Evolutionary conservation across 139 green algal species (phyloP), one percentile per base, ranked within the genome.

Genomic region (Micromonas pusilla): DNA sequence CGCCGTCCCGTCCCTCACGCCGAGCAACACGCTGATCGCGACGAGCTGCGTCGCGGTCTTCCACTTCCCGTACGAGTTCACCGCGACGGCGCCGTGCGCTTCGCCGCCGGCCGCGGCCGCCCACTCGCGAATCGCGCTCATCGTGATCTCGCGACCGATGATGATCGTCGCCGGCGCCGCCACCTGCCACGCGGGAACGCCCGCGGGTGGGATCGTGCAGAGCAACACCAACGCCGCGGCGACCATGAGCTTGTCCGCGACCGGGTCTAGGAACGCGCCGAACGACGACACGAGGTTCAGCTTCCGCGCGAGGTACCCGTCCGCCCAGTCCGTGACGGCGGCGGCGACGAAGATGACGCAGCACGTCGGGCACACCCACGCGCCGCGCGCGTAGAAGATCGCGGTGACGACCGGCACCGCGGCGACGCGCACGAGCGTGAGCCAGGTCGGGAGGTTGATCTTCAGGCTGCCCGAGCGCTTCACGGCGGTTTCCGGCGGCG

Each of bases 261-360:
- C 95, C 0, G 95, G 95, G 83, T 99, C 95, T 16, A 99, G 87
- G 76, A 99, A 99, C 0, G 94, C 94, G 5, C 95, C 95, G 85
- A 99, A 98, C 2, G 85, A 78, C 0, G 89, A 88, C 2, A 45
- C 57, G 37, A 52, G 25, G 13, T 80, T 73, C 63, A 80, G 54
- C 75, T 92, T 94, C 0, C 94, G 78, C 19, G 94, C 94, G 5
- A 99, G 83, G 81, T 94, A 98, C 2, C 95, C 95, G 80, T 99
- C 95, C 20, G 97, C 84, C 88, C 89, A 98, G 81, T 99, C 95
- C 6, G 95, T 99, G 19, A 97, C 3, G 0, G 91, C 86, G 0
- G 94, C 93, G 0, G 76, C 82, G 9, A 97, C 72, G 77, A 97
- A 97, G 28, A 97, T 68, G 0, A 76, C 74, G 4, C 88, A 87